A percentile compares a stretch with the other conserved stretches of the same genome.
phyloP scores from a whole-genome alignment of 441 rosid species.

The California macrophylla region DNA sequence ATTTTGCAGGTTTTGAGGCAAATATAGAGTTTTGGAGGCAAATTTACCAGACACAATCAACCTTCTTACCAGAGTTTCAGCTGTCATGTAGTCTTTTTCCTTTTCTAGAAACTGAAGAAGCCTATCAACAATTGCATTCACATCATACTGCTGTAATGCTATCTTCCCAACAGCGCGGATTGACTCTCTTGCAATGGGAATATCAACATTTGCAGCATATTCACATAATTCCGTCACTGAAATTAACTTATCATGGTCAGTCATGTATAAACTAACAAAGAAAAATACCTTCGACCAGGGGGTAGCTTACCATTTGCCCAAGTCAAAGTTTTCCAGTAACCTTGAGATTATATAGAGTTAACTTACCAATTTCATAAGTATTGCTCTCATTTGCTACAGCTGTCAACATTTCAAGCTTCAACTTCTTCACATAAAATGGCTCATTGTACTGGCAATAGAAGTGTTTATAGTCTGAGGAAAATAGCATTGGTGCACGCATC shows the following conservation, averaged over 20 bases:
- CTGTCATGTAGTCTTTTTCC: constrained; percentile 97
- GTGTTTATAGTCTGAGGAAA: constrained; percentile 81
- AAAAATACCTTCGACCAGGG: not conserved
- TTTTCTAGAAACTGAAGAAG: constrained; percentile 97
- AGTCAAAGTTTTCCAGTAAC: constrained; percentile 11
- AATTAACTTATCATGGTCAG: constrained; percentile 19
- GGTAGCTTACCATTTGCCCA: constrained; percentile 4
- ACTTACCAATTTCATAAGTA: constrained; percentile 88
- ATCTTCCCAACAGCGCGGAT: constrained; percentile 95
- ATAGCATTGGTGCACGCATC: constrained; percentile 83
- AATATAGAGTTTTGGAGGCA: too few species aligned
- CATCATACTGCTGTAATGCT: constrained; percentile 94
- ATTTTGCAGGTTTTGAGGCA: too few species aligned
- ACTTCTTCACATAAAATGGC: constrained; percentile 77
- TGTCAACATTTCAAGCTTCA: constrained; percentile 98
- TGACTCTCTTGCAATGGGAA: constrained; percentile 87
- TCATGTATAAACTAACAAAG: constrained; percentile 14
- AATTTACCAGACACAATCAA: not conserved
- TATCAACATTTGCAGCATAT: constrained; percentile 93
- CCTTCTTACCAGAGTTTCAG: constrained; percentile 72
- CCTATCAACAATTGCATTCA: constrained; percentile 96
- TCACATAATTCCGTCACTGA: constrained; percentile 93
- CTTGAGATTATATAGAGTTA: constrained; percentile 10
- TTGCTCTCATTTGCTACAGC: constrained; percentile 94
- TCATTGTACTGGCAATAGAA: constrained; percentile 96